Base-by-base conservation (phyloP, 192 early-diverging fungal genomes). In the Backusella luteola region DNA sequence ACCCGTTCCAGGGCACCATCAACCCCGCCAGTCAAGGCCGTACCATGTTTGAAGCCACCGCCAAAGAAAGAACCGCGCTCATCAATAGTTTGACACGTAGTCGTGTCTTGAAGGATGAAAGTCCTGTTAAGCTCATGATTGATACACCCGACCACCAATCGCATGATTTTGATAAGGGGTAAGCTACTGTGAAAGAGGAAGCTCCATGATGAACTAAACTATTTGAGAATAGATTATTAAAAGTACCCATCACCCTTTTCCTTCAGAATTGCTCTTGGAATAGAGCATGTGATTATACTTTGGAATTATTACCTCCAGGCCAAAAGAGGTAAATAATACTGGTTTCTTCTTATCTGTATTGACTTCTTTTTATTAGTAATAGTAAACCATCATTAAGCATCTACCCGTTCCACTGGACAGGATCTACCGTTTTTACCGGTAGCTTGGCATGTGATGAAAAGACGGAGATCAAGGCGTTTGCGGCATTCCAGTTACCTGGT, bases 261-360 rank as follows among this genome's bases (percentile, higher is more conserved):
- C 75, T 95, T 49, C 85, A 87, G 75, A 95, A 95, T 81, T 92
- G 89, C 35, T 92, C 93, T 0, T 92, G 92, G 89, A 90, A 88
- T 72, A 90, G 90, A 70, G 70, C 70, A 6, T 83, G 87, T 69
- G 75, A 78, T 14, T 93, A 87, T 72, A 86, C 85, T 4, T 73
- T 93, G 0, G 91, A 93, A 74, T 73, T 90, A 68, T 85, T 89
- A 9, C 85, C 85, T 56, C 53, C 32, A 82, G 72, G 49, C 66
- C 73, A 19, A 72, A 79, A 72, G 72, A 73, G 78, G 70, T 71
- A 80, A 42, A 35, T 70, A 75, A 7, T 70, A 80, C 21, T 32
- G 75, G 19, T 78, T 69, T 69, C 74, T 73, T 36, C 59, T 75
- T 19, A 15, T n/a, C 19, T 14, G 36, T 73, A 78, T 69, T 72